Evolutionary conservation across 2,329 filamentous ascomycete genomes (phyloP).

Genomic region (Botryotinia globosa): DNA sequence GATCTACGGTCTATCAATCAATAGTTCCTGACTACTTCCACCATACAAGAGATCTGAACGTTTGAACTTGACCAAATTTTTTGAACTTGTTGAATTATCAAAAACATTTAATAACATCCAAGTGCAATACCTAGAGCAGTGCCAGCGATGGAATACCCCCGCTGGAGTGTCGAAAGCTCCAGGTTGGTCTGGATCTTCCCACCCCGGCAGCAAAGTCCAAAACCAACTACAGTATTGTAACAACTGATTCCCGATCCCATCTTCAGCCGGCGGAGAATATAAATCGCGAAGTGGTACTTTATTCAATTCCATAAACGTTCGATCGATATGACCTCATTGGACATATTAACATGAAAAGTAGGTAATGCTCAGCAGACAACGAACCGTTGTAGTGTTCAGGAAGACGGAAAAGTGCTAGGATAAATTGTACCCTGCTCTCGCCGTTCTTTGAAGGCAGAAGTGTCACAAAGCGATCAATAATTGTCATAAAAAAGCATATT

Average conservation of each 20-base stretch:
- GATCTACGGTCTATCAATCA: neutral
- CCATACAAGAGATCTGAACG: neutral
- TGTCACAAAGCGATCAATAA: no score
- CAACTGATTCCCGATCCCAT: neutral
- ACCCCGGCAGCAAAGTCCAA: neutral
- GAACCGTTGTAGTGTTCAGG: neutral
- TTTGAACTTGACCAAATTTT: neutral
- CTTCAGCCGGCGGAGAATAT: neutral
- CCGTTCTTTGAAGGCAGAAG: no score
- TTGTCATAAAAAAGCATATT: no score
- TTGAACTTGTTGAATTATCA: neutral
- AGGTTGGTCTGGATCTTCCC: neutral
- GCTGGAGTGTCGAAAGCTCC: neutral
- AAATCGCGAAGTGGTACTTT: neutral
- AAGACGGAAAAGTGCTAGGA: neutral
- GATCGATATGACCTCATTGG: conserved; percentile 7
- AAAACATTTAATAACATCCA: neutral
- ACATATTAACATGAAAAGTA: neutral
- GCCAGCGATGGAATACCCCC: neutral
- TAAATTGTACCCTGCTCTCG: no score
- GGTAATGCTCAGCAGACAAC: neutral
- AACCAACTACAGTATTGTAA: neutral
- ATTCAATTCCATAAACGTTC: neutral
- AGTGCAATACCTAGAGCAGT: neutral
- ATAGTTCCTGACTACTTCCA: neutral